phyloP scores from a whole-genome alignment of 495 filamentous ascomycete genomes.

The Gamarada debralockiae region DNA sequence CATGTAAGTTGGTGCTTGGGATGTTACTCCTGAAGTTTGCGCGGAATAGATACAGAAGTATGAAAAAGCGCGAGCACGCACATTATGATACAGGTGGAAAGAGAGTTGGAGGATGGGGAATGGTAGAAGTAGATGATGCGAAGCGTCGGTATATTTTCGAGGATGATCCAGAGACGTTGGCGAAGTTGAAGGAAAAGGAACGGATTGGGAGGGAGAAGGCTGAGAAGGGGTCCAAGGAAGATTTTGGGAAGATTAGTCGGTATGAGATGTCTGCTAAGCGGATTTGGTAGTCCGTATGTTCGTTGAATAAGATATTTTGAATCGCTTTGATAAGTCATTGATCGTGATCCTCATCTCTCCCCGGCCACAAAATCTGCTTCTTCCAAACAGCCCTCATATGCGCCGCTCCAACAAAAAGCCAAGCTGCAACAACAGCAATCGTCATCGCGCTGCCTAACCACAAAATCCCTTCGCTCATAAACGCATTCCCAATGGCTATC shows the following conservation, averaged over 20 bases:
- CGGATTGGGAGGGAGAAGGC: conserved; percentile 49
- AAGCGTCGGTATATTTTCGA: conserved; percentile 82
- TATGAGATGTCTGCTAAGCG: conserved; percentile 94
- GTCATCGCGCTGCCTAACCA: conserved; percentile 49
- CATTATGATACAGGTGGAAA: conserved; percentile 63
- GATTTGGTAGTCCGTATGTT: conserved; percentile 82
- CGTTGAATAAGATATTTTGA: too few relatives aligned
- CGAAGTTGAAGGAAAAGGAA: conserved; percentile 67
- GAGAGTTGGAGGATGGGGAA: conserved; percentile 75
- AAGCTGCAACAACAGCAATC: conserved; percentile 49
- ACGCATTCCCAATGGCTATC: conserved; percentile 40
- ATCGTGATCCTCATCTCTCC: conserved; percentile 54
- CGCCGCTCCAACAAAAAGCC: conserved; percentile 49
- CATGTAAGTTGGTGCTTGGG: conserved; percentile 78
- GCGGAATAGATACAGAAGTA: conserved; percentile 69
- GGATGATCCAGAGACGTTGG: conserved; percentile 71
- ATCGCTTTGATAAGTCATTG: too few relatives aligned
- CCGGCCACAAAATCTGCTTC: conserved; percentile 55
- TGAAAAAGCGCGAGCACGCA: conserved; percentile 67
- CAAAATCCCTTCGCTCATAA: conserved; percentile 37
- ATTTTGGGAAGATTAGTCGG: conserved; percentile 66
- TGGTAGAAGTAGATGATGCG: conserved; percentile 85
- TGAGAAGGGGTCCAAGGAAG: conserved; percentile 47
- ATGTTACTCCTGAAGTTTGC: conserved; percentile 75
- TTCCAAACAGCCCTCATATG: conserved; percentile 49